Evolutionary conservation across 2,329 filamentous ascomycete genomes (phyloP), one percentile per base, ranked within the genome.

Genomic region (Cytospora paraplurivora): DNA sequence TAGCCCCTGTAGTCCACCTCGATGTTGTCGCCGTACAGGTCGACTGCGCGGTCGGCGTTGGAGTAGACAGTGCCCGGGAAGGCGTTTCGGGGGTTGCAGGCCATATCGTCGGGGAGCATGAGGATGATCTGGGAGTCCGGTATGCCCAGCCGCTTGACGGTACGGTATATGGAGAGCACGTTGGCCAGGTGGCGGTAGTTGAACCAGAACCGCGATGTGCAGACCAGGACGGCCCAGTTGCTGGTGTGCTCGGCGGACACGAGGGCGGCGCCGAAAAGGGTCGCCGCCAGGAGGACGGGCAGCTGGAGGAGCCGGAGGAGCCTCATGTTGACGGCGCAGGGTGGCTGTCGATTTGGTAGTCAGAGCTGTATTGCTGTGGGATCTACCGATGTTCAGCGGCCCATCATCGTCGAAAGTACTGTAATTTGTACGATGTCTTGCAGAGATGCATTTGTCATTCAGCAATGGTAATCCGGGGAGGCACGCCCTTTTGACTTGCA

Each of bases 81-180:
- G 56, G 93, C 93, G 76, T 99, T 99, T 72, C 95, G 92, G 37
- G 95, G 95, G 78, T 99, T 99, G 83, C 95, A 99, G 47, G 95
- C 95, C 92, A 99, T 98, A 80, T 99, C 95, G 76, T 99, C 95
- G 27, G 95, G 95, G n/a, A 99, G 87, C 93, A 99, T 98, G 69
- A 99, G 90, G 75, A 99, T 98, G 78, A 99, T 99, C 76, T 99
- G 95, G 58, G 92, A 97, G 78, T 99, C 95, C 41, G 95, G 95
- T 65, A 99, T 99, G 55, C 95, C 95, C 44, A 99, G 88, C 13
- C 95, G 91, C 81, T 99, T 99, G 67, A 99, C 95, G 63, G 95
- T 99, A 64, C 95, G 92, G 79, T 99, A 99, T 68, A 99, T 88
- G 65, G 94, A 97, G 66, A 99, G 87, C 19, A 97, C 95, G 79